These are phyloP conservation scores for Penicillium taxi DNA, from an alignment of 495 filamentous ascomycete genomes.

Conservation along the genomic window DNA sequence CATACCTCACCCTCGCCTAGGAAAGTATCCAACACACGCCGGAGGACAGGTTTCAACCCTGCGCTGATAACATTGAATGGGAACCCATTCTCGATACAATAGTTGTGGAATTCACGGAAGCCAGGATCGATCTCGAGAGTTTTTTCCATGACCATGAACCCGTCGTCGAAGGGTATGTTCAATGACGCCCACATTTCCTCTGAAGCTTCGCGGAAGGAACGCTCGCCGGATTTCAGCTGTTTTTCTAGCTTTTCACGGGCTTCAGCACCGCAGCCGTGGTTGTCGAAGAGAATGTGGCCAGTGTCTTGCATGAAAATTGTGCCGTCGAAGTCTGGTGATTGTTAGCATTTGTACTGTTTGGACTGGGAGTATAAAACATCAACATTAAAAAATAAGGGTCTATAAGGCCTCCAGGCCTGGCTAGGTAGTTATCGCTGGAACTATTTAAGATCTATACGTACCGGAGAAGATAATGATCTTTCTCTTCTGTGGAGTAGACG, in stretches of 20 bases:
- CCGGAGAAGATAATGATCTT: slow-evolving; percentile 29
- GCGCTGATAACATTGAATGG: slow-evolving; percentile 70
- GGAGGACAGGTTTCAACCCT: slow-evolving; percentile 58
- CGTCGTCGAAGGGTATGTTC: slow-evolving; percentile 63
- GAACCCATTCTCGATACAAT: slow-evolving; percentile 56
- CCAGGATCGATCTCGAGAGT: slow-evolving; percentile 57
- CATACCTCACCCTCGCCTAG: slow-evolving; percentile 51
- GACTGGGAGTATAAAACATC: neutral
- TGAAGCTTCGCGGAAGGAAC: slow-evolving; percentile 65
- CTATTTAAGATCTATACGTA: too few species aligned
- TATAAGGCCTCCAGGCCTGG: neutral
- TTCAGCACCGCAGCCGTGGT: slow-evolving; percentile 53
- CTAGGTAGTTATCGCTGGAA: neutral
- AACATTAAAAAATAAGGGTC: neutral
- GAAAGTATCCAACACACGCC: slow-evolving; percentile 55
- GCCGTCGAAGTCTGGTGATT: slow-evolving; percentile 57
- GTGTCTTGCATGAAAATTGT: slow-evolving; percentile 77
- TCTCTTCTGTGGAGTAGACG: slow-evolving; percentile 11
- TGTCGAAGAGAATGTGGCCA: slow-evolving; percentile 65
- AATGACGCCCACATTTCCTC: slow-evolving; percentile 73
- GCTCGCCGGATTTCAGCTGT: slow-evolving; percentile 59
- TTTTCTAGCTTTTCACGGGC: slow-evolving; percentile 52
- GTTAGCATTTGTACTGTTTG: slow-evolving; percentile 4
- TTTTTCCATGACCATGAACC: slow-evolving; percentile 61
- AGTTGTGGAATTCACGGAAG: slow-evolving; percentile 59